These are phyloP conservation scores for Trichoderma sp. DNA, from an alignment of 2,329 filamentous ascomycete species.

Conservation along the genomic window DNA sequence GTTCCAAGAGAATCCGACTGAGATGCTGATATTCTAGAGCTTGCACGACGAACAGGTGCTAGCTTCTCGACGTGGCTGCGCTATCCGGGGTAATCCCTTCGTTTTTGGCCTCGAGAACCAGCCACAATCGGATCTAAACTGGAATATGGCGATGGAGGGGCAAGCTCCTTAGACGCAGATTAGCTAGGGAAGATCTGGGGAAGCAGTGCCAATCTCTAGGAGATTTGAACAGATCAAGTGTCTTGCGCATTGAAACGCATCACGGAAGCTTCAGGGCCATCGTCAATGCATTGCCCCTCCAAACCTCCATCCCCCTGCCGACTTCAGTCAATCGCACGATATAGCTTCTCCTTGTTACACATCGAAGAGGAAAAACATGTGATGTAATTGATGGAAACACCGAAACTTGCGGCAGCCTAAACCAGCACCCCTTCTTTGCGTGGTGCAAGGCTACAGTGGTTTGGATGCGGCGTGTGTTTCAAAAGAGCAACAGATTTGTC, in stretches of 20 bases:
- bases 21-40: not conserved
- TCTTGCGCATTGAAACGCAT: not conserved
- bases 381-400: not conserved
- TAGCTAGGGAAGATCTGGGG: not conserved
- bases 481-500: conserved; percentile 10
- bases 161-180: not conserved
- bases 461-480: conserved; percentile 10
- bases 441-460: not conserved
- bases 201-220: not conserved
- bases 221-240: not conserved
- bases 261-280: not conserved
- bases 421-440: not conserved
- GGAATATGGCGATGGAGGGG: not conserved
- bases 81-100: not conserved
- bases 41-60: not conserved
- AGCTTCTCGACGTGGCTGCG: not conserved
- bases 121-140: not conserved
- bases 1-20: not conserved
- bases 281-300: not conserved
- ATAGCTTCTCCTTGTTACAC: not conserved
- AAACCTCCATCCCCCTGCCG: not conserved
- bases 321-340: not conserved
- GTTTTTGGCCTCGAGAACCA: not conserved
- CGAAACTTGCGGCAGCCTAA: not conserved
- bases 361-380: not conserved